Conservation (phyloP, 345 rosid species). For the Euphorbia peplus region DNA sequence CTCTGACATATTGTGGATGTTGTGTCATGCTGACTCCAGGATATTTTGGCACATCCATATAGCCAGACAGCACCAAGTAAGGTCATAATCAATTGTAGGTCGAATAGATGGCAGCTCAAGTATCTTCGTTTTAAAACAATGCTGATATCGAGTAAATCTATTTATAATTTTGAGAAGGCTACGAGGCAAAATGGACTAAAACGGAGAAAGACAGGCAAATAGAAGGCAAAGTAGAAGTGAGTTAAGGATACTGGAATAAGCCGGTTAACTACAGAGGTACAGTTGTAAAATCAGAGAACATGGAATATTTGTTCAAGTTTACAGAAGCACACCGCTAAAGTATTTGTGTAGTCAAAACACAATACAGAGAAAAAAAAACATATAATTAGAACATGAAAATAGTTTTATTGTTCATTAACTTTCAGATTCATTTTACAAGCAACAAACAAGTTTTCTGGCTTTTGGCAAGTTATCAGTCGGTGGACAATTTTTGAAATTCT, state of each 20-base stretch:
- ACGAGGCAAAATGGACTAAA: background rate
- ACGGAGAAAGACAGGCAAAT: too few species aligned
- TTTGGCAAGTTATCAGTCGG: background rate
- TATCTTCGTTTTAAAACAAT: constrained; percentile 4
- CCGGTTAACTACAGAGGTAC: background rate
- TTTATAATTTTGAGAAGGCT: background rate
- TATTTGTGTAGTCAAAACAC: constrained; percentile 97
- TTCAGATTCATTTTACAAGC: background rate
- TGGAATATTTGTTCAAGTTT: background rate
- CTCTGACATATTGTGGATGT: constrained; percentile 91
- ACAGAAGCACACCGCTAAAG: constrained; percentile 70
- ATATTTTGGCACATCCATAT: constrained; percentile 97
- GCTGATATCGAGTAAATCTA: background rate
- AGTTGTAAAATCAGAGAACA: constrained; percentile 1
- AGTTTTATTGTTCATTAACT: too few species aligned
- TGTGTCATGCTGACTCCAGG: constrained; percentile 82
- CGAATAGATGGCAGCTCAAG: background rate
- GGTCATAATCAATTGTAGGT: background rate
- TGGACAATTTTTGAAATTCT: background rate
- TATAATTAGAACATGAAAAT: constrained; percentile 16
- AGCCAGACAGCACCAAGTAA: constrained; percentile 40
- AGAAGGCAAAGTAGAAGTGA: background rate
- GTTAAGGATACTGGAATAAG: background rate
- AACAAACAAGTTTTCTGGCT: background rate
- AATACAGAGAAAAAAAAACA: constrained; percentile 14